These are phyloP conservation scores for Mycena vitilis DNA, from an alignment of 768 basidiomycete species.

Conservation along the genomic window DNA sequence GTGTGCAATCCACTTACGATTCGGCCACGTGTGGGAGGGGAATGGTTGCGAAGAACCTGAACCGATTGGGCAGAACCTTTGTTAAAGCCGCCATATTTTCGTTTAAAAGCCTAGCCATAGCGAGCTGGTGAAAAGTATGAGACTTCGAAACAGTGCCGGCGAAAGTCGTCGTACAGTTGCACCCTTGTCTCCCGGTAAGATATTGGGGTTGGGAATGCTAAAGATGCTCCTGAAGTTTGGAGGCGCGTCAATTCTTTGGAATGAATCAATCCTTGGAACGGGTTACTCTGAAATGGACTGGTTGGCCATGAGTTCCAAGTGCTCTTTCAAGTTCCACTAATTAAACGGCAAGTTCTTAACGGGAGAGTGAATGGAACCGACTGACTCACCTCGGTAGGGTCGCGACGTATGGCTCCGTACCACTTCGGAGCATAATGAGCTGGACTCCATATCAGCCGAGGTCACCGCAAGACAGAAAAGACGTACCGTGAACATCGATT, in stretches of 20 bases:
- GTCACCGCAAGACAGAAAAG: too few species aligned
- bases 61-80: constrained; percentile 11
- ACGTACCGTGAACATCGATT: constrained; percentile 30
- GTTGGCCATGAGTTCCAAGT: constrained; percentile 18
- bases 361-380: background rate
- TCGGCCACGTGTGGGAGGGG: constrained; percentile 22
- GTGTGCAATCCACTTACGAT: constrained; percentile 13
- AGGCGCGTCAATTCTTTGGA: background rate
- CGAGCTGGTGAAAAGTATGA: constrained; percentile 8
- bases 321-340: constrained; percentile 26
- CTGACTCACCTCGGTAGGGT: constrained; percentile 18
- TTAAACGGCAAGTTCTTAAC: background rate
- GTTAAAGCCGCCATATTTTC: constrained; percentile 31
- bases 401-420: constrained; percentile 19
- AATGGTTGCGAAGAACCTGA: constrained; percentile 25
- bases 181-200: constrained; percentile 15
- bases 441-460: background rate
- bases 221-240: constrained; percentile 15
- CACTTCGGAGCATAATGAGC: constrained; percentile 29
- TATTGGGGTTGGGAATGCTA: constrained; percentile 28
- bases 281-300: constrained; percentile 21
- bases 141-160: background rate
- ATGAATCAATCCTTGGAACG: background rate
- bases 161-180: constrained; percentile 17
- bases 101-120: constrained; percentile 29